These are phyloP conservation scores for Knufia petricola DNA, from an alignment of 2,329 filamentous ascomycete species.

Conservation along the genomic window DNA sequence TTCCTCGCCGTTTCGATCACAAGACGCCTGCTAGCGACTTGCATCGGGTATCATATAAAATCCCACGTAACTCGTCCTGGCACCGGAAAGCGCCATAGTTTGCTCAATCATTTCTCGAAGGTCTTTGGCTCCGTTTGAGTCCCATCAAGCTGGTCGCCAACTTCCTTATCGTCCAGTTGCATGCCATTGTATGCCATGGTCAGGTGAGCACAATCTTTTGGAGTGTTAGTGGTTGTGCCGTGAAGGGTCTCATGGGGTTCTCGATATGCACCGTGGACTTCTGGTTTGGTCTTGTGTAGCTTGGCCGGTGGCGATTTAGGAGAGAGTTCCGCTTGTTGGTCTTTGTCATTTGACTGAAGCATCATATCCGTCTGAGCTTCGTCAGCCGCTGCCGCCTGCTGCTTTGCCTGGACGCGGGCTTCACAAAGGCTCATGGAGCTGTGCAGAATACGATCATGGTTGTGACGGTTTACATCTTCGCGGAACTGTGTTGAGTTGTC, in stretches of 20 bases:
- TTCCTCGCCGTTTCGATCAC: too few species aligned
- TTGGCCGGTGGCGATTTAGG: not conserved
- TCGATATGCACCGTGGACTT: not conserved
- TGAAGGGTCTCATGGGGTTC: not conserved
- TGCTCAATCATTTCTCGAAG: not conserved
- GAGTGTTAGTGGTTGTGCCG: not conserved
- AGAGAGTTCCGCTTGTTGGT: not conserved
- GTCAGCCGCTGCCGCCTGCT: not conserved
- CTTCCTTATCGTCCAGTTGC: not conserved
- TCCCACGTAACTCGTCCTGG: not conserved
- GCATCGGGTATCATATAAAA: not conserved
- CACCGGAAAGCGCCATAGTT: too few species aligned
- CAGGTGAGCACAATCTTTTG: not conserved
- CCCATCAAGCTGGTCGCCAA: not conserved
- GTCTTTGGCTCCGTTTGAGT: not conserved
- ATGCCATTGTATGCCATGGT: not conserved
- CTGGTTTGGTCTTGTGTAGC: not conserved
- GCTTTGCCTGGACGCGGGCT: not conserved
- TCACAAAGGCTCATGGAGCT: not conserved
- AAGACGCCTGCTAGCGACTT: not conserved
- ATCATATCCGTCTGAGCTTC: not conserved
- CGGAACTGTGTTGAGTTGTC: too few species aligned
- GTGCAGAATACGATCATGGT: too few species aligned
- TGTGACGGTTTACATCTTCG: too few species aligned
- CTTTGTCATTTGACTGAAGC: not conserved